Conservation (phyloP, 345 rosid species). For the Eucalyptus curtisii region DNA sequence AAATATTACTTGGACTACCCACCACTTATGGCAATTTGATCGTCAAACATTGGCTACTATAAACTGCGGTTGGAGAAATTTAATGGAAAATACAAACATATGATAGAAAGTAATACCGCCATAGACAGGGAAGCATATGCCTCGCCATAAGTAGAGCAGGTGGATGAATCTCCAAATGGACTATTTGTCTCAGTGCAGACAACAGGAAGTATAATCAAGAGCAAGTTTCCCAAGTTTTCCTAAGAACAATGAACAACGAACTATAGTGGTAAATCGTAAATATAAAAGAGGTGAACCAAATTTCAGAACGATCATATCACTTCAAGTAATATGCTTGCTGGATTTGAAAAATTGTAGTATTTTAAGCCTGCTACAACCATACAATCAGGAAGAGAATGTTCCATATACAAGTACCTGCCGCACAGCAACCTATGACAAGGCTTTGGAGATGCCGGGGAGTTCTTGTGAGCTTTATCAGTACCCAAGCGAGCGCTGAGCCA, state of each 20-base stretch:
- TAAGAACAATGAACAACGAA: not conserved
- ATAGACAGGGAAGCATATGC: constrained; percentile 10
- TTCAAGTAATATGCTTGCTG: not conserved
- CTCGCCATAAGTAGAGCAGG: constrained; percentile 1
- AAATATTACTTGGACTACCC: not conserved
- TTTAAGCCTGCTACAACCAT: not conserved
- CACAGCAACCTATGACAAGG: constrained; percentile 11
- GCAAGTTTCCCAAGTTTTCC: constrained; percentile 11
- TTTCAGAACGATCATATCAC: not conserved
- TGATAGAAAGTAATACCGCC: constrained; percentile 2
- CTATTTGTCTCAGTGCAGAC: constrained; percentile 2
- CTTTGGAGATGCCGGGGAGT: constrained; percentile 8
- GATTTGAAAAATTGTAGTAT: not conserved
- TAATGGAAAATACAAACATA: not conserved
- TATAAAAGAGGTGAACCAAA: not conserved
- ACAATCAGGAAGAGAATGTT: not conserved
- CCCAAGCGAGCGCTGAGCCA: constrained; percentile 10
- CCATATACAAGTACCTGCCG: constrained; percentile 2
- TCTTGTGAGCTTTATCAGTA: constrained; percentile 1
- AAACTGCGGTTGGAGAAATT: not conserved
- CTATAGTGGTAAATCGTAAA: not conserved
- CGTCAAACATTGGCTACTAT: not conserved
- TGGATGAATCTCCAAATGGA: constrained; percentile 6
- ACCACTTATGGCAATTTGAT: not conserved
- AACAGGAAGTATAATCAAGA: constrained; percentile 3